Evolutionary conservation across 2,329 filamentous ascomycete species (phyloP).

Genomic region (Dactylellina parvicollis): DNA sequence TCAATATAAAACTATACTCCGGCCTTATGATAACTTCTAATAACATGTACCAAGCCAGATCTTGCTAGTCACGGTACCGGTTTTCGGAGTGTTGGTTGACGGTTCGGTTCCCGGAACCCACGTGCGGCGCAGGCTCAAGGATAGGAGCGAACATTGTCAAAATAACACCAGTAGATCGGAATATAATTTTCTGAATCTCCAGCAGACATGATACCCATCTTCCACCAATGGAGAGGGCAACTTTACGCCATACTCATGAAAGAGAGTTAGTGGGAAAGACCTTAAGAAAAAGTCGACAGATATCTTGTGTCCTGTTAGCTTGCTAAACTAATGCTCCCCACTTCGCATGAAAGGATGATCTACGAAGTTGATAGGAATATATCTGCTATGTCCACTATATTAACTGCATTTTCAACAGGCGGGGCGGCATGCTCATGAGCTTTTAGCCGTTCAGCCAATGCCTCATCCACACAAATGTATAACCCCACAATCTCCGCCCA

Average conservation of each 20-base stretch:
- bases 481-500: constrained; percentile 6
- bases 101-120: constrained; percentile 41
- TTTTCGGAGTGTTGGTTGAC: background rate
- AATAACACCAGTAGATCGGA: background rate
- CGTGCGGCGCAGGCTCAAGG: constrained; percentile 5
- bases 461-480: constrained; percentile 14
- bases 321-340: constrained; percentile 5
- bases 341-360: background rate
- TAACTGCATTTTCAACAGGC: background rate
- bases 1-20: constrained; percentile 2
- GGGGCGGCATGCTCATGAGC: background rate
- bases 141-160: background rate
- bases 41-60: background rate
- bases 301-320: background rate
- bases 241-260: background rate
- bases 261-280: background rate
- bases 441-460: constrained; percentile 49
- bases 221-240: constrained; percentile 37
- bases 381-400: too few relatives aligned
- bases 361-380: too few relatives aligned
- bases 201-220: constrained; percentile 2
- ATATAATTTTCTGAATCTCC: background rate
- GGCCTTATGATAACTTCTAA: constrained; percentile 6
- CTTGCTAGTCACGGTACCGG: constrained; percentile 4
- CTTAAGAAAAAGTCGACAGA: background rate